A percentile compares a stretch with the other conserved stretches of the same genome.
These are phyloP conservation scores for Verruconis gallopava DNA, from an alignment of 2,329 filamentous ascomycete species.

Conservation along the genomic window DNA sequence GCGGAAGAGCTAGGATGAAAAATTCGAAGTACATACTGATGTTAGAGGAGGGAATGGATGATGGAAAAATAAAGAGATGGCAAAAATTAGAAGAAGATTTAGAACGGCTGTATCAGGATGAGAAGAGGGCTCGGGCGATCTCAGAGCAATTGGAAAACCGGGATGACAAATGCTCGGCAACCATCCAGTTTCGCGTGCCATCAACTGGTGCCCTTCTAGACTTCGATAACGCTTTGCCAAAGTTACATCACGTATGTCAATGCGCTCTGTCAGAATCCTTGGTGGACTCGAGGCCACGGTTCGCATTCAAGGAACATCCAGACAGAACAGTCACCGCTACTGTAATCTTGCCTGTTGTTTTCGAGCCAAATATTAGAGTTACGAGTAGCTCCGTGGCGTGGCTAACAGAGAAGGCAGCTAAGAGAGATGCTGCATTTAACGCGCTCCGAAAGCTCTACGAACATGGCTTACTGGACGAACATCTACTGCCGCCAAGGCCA, in stretches of 20 bases:
- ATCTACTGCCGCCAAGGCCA: constrained; percentile 54
- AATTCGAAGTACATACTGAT: constrained; percentile 44
- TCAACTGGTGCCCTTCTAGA: constrained; percentile 42
- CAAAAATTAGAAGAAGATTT: constrained; percentile 57
- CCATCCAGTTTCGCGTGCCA: constrained; percentile 28
- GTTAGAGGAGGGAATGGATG: constrained; percentile 25
- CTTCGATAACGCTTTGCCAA: constrained; percentile 58
- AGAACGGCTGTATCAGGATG: constrained; percentile 54
- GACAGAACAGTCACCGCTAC: constrained; percentile 36
- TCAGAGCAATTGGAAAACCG: constrained; percentile 34
- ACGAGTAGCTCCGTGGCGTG: constrained; percentile 44
- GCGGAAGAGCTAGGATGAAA: constrained; percentile 47
- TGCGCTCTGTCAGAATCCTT: constrained; percentile 45
- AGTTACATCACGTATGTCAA: constrained; percentile 71
- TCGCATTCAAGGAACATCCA: constrained; percentile 38
- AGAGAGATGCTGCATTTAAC: constrained; percentile 71
- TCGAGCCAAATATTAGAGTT: constrained; percentile 49
- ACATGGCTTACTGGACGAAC: constrained; percentile 60
- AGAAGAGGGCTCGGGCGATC: constrained; percentile 39
- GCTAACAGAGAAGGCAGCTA: constrained; percentile 58
- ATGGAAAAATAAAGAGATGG: constrained; percentile 41
- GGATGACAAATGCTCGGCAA: constrained; percentile 28
- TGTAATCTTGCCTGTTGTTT: constrained; percentile 57
- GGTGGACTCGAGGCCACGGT: constrained; percentile 55
- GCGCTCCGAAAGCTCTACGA: constrained; percentile 60